phyloP scores from a whole-genome alignment of 2,329 filamentous ascomycete species.

The Sclerotinia subarctica region DNA sequence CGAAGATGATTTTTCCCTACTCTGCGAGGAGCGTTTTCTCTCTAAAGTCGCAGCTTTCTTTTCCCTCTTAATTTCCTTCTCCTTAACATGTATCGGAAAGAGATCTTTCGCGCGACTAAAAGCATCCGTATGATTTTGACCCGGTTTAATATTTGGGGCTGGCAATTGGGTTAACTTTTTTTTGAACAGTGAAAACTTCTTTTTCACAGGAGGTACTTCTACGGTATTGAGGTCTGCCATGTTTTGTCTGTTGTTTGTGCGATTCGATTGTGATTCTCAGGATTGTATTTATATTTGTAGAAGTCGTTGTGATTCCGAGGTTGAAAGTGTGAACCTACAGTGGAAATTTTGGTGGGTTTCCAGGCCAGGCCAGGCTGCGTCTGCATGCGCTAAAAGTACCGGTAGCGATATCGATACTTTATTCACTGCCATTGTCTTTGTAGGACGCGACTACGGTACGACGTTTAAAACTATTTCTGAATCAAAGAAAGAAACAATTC shows the following conservation, averaged over 20 bases:
- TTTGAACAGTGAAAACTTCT: slow-evolving; percentile 50
- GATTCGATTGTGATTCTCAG: not conserved
- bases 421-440: slow-evolving; percentile 8
- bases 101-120: slow-evolving; percentile 49
- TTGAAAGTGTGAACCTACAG: not conserved
- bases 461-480: not conserved
- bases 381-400: slow-evolving; percentile 3
- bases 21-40: slow-evolving; percentile 29
- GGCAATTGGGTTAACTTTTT: slow-evolving; percentile 48
- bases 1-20: slow-evolving; percentile 29
- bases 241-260: not conserved
- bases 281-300: not conserved
- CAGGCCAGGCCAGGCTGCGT: not conserved
- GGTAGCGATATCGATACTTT: slow-evolving; percentile 13
- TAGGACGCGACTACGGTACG: not conserved
- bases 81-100: slow-evolving; percentile 46
- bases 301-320: not conserved
- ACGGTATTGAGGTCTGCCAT: slow-evolving; percentile 19
- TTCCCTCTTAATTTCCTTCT: slow-evolving; percentile 40
- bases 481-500: not conserved
- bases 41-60: slow-evolving; percentile 33
- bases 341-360: not conserved
- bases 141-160: slow-evolving; percentile 37
- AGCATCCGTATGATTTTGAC: slow-evolving; percentile 42
- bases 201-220: slow-evolving; percentile 21